These are phyloP conservation scores for Cyberlindnera americana DNA, from an alignment of 805 yeast species.

Conservation along the genomic window DNA sequence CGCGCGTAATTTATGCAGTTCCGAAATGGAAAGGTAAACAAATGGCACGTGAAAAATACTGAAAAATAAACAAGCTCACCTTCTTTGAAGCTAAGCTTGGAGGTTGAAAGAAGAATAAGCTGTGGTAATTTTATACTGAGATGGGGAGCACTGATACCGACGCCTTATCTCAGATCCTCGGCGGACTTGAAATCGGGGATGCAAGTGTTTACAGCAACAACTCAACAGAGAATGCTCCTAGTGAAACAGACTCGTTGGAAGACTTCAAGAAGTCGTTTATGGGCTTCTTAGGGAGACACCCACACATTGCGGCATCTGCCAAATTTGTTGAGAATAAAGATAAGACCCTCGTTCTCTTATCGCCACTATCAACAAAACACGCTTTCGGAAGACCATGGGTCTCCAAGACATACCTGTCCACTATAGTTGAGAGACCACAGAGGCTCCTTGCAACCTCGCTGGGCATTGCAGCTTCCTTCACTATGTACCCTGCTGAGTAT, in stretches of 20 bases:
- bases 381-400: constrained; percentile 77
- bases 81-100: too few relatives aligned
- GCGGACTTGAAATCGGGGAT: constrained; percentile 20
- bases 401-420: constrained; percentile 55
- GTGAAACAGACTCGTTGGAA: constrained; percentile 29
- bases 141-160: constrained; percentile 15
- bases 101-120: too few relatives aligned
- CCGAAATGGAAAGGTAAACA: too few relatives aligned
- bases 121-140: too few relatives aligned
- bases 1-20: too few relatives aligned
- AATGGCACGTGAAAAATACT: too few relatives aligned
- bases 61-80: too few relatives aligned
- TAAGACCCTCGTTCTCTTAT: constrained; percentile 56
- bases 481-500: constrained; percentile 62
- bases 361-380: constrained; percentile 70
- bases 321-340: constrained; percentile 38
- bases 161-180: constrained; percentile 17
- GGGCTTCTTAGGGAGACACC: constrained; percentile 39
- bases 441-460: constrained; percentile 71
- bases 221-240: constrained; percentile 2
- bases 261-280: constrained; percentile 42
- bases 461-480: constrained; percentile 72
- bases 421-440: constrained; percentile 83
- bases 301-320: constrained; percentile 33
- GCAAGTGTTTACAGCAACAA: constrained; percentile 11